Conservation (phyloP, 1,284 basidiomycete species). For the Leucoagaricus sp. region DNA sequence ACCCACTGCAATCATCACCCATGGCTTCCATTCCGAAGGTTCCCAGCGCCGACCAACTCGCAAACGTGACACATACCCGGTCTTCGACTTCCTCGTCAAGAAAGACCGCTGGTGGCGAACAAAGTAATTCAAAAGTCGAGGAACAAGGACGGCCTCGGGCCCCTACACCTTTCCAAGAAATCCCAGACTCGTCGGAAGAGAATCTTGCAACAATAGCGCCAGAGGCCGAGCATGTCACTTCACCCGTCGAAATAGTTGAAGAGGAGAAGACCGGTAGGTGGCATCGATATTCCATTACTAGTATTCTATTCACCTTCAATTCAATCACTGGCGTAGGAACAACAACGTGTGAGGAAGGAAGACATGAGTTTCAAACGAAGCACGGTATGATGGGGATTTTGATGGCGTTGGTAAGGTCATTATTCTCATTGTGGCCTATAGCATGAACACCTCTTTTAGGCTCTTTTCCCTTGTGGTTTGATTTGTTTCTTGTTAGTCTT, state of each 20-base stretch:
- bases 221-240: background rate
- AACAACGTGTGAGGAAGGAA: background rate
- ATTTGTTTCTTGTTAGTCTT: conserved; percentile 10
- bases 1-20: too few species aligned
- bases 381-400: conserved; percentile 15
- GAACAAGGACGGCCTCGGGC: background rate
- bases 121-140: background rate
- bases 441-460: background rate
- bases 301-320: background rate
- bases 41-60: background rate
- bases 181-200: background rate
- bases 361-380: conserved; percentile 6
- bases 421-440: background rate
- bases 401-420: conserved; percentile 3
- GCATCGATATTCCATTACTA: background rate
- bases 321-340: background rate
- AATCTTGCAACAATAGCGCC: background rate
- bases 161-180: conserved; percentile 6
- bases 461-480: conserved; percentile 10
- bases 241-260: background rate
- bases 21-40: conserved; percentile 1
- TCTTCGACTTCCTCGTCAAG: background rate
- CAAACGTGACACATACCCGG: background rate
- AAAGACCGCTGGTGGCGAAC: background rate
- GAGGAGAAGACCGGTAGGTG: background rate